Evolutionary conservation across 1,139 yeast genomes (phyloP), one percentile per base, ranked within the genome.

Genomic region (Saccharomycopsis phalli): DNA sequence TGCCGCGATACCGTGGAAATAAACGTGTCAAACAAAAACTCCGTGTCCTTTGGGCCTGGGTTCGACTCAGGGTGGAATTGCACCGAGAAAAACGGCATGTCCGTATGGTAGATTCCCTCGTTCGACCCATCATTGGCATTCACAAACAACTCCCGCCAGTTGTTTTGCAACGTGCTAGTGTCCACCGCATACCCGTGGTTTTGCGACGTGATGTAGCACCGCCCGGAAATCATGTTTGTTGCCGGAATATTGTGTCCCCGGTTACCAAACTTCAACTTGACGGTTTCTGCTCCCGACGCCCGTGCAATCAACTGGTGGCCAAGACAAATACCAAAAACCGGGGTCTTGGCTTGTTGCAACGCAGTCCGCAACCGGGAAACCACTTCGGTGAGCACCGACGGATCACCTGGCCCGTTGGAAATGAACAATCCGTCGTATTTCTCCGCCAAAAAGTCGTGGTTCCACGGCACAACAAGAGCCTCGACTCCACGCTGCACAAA

Each of bases 401-500:
- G 99, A 66, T 93, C 97, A 74, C 99, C 99, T 32, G 99, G 99
- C 68, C 99, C 99, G 63, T 93, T 93, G 45, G 97, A 87, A 51
- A 91, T 71, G 63, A 93, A 93, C 55, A 93, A 70, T 67, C 98
- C 99, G 61, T 93, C 97, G 59, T 81, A 93, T 49, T 74, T 69
- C 58, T 84, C 91, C 37, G 62, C 55, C 47, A 82, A 66, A 59
- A 82, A 80, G 62, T 88, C 95, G 58, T 87, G 76, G 60, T 93
- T 80, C 91, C 94, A 91, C 47, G 98, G 98, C 38, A 93, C 96
- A 46, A 93, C 97, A 59, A 78, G 76, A 54, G 93, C 70, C 64
- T 93, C 97, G 44, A 93, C 95, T 57, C 99, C 98, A 57, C 98
- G 81, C 59, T 78, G 76, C 46, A 91, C 88, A 53, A 93, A 88